A percentile compares a stretch with the other conserved stretches of the same genome.
phyloP scores from a whole-genome alignment of 2,329 filamentous ascomycete genomes.

The Xylaria sp. region DNA sequence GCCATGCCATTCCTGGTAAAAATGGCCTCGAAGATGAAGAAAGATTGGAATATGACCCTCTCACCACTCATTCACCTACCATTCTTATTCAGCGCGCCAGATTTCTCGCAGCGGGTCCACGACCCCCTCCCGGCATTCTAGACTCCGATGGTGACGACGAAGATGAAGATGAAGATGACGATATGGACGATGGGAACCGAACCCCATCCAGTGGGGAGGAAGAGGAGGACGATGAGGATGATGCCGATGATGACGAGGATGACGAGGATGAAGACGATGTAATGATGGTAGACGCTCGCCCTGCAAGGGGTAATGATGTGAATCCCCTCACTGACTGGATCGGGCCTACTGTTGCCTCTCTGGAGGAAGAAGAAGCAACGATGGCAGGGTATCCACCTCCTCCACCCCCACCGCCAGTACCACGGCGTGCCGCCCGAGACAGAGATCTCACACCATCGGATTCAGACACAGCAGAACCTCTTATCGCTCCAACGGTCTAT shows the following conservation, averaged over 20 bases:
- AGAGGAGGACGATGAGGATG: constrained; percentile 69
- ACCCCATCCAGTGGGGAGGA: constrained; percentile 58
- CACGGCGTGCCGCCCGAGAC: constrained; percentile 60
- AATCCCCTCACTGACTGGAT: constrained; percentile 61
- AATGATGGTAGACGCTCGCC: constrained; percentile 66
- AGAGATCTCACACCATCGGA: constrained; percentile 76
- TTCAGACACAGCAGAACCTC: constrained; percentile 76
- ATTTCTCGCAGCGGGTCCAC: constrained; percentile 46
- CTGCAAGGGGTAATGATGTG: constrained; percentile 57
- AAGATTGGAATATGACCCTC: constrained; percentile 62
- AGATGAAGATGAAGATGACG: constrained; percentile 62
- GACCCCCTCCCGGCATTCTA: constrained; percentile 50
- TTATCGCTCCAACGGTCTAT: constrained; percentile 71
- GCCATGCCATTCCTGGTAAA: constrained; percentile 80
- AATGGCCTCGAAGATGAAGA: constrained; percentile 87
- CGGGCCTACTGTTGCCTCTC: constrained; percentile 68
- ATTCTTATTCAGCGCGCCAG: constrained; percentile 54
- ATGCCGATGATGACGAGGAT: constrained; percentile 56
- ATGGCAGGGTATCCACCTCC: constrained; percentile 78
- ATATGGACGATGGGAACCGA: constrained; percentile 51
- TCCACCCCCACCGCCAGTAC: constrained; percentile 71
- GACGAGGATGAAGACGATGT: constrained; percentile 71
- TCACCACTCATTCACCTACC: constrained; percentile 46
- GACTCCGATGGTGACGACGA: constrained; percentile 61
- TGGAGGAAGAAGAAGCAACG: constrained; percentile 82